Evolutionary conservation across 345 rosid species (phyloP).

Genomic region (Clarkia xantiana): DNA sequence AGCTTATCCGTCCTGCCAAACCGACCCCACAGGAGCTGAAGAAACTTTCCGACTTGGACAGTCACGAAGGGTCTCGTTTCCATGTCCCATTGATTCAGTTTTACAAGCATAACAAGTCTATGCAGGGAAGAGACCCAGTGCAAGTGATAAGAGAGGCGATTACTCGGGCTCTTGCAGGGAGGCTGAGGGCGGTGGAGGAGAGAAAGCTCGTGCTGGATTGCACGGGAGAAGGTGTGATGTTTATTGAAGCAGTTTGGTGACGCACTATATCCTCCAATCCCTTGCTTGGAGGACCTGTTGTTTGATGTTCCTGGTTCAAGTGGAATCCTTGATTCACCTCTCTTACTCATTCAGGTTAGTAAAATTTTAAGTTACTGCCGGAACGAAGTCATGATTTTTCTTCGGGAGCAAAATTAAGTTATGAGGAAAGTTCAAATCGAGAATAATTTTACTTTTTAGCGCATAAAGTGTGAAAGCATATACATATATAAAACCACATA

Average conservation of each 20-base stretch:
- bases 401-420: too few relatives aligned
- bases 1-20: constrained; percentile 28
- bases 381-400: too few relatives aligned
- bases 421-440: too few relatives aligned
- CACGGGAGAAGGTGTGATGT: constrained; percentile 29
- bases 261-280: constrained; percentile 35
- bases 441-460: too few relatives aligned
- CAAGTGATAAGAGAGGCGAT: constrained; percentile 24
- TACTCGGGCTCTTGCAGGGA: constrained; percentile 27
- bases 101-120: constrained; percentile 13
- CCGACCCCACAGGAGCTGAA: constrained; percentile 31
- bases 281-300: constrained; percentile 34
- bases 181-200: constrained; percentile 26
- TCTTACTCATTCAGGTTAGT: constrained; percentile 38
- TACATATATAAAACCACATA: too few relatives aligned
- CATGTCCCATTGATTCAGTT: constrained; percentile 21
- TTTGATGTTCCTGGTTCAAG: constrained; percentile 35
- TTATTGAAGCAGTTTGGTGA: constrained; percentile 36
- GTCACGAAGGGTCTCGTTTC: constrained; percentile 30
- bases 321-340: constrained; percentile 22
- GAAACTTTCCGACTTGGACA: constrained; percentile 41
- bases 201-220: constrained; percentile 45
- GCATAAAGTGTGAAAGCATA: too few relatives aligned
- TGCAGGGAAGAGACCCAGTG: constrained; percentile 25
- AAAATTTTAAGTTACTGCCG: too few relatives aligned